Conservation (phyloP, 2,329 filamentous ascomycete species). For the Colletotrichum camelliae region DNA sequence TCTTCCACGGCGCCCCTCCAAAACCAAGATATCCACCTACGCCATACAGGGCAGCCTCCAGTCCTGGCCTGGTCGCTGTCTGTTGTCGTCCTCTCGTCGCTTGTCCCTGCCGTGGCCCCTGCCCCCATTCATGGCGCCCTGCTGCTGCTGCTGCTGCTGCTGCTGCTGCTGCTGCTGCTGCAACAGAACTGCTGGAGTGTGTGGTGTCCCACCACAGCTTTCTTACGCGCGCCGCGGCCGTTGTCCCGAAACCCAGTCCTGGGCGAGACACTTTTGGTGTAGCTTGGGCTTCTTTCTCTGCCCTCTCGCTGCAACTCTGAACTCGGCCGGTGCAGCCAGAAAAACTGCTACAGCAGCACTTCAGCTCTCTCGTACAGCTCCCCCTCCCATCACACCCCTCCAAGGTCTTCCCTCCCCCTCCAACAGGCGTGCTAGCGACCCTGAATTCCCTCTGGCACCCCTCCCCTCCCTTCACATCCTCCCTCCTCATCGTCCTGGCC, state of each 20-base stretch:
- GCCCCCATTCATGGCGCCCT: not conserved
- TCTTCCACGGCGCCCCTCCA: not conserved
- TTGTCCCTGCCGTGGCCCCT: not conserved
- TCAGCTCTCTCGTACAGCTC: not conserved
- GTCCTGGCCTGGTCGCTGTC: not conserved
- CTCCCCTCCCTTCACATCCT: not conserved
- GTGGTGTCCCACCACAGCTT: not conserved
- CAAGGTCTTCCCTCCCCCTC: not conserved
- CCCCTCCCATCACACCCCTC: not conserved
- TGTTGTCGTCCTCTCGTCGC: not conserved
- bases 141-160: not conserved
- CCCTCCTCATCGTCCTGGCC: not conserved
- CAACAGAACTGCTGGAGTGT: not conserved
- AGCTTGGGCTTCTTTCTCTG: not conserved
- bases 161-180: not conserved
- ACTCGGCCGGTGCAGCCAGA: not conserved
- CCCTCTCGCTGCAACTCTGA: not conserved
- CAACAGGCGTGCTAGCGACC: not conserved
- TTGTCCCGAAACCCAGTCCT: conserved; percentile 8
- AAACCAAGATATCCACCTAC: not conserved
- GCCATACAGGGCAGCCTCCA: not conserved
- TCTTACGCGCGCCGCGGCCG: not conserved
- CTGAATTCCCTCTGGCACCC: conserved; percentile 2
- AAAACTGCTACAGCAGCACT: not conserved
- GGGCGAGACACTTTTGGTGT: conserved; percentile 5